A percentile compares a stretch with the other conserved stretches of the same genome.
Evolutionary conservation across 768 basidiomycete genomes (phyloP).

Genomic region (Nidula microcarpa): DNA sequence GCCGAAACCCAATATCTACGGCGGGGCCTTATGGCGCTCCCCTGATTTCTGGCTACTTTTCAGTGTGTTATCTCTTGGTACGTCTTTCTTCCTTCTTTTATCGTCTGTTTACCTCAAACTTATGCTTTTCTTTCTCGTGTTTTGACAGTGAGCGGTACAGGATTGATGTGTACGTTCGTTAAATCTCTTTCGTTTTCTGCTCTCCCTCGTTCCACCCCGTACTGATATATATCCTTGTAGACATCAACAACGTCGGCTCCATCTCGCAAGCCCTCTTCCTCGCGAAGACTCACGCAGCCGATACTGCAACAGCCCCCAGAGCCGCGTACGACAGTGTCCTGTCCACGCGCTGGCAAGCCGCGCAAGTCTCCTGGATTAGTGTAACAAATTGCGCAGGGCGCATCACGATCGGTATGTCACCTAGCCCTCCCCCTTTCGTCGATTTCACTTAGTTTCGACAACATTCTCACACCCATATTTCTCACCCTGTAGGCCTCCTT

Average conservation of each 20-base stretch:
- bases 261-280: conserved; percentile 42
- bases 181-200: no score
- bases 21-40: conserved; percentile 39
- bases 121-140: conserved; percentile 1
- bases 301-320: no score
- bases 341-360: neutral
- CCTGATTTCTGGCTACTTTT: conserved; percentile 59
- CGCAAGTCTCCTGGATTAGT: neutral
- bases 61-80: conserved; percentile 46
- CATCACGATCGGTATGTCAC: neutral
- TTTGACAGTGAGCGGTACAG: conserved; percentile 57
- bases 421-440: neutral
- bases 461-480: neutral
- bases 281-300: neutral
- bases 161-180: conserved; percentile 62
- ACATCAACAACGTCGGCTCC: conserved; percentile 73
- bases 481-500: neutral
- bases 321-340: neutral
- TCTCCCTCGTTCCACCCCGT: no score
- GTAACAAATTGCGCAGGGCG: neutral
- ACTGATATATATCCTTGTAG: conserved; percentile 18
- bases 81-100: conserved; percentile 11
- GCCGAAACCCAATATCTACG: conserved; percentile 40
- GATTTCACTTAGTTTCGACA: neutral
- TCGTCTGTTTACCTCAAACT: neutral